Evolutionary conservation across 352 stramenopile genomes (phyloP), one percentile per base, ranked within the genome.

Genomic region (Phytophthora multivora): DNA sequence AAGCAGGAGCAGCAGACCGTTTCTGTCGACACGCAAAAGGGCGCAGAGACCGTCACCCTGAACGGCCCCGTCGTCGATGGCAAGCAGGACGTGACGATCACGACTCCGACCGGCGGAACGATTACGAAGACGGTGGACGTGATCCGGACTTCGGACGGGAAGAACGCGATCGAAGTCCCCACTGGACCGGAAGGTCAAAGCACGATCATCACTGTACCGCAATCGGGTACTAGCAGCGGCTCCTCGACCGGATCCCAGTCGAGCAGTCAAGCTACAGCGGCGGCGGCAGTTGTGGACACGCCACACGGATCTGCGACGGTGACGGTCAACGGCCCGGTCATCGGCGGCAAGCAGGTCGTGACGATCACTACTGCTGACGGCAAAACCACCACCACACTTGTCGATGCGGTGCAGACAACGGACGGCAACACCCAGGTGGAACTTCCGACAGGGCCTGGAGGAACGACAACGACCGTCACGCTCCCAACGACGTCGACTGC

Each of bases 71-170:
- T 46, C 7, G 31, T 62, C 23, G 33, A 49, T 23, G 49, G 35
- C 31, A 54, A 58, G 31, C 41, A 66, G 43, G 19, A 45, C 0
- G 38, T 71, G 11, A 23, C 30, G 50, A 61, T 71, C 35, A 57
- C 48, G 15, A 60, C 40, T 8, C 12, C 42, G 4, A 26, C 41
- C 3, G 62, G 62, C 23, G 21, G 7, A 18, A 52, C 23, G 2
- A 55, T 33, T 8, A 51, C n/a, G 15, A 45, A 51, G 7, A 45
- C 33, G 21, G 57, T 55, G 26, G 30, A 53, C 3, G 47, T 41
- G 28, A 54, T n/a, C 4, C 12, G n/a, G 6, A 49, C 45, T 5
- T n/a, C 1, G 2, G 36, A 51, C 7, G 48, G 46, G 3, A 51
- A 63, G 13, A 55, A 5, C 1, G 36, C 42, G 52, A 15, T 67